phyloP scores from a whole-genome alignment of 2,329 filamentous ascomycete species.

The Onygenales sp. region DNA sequence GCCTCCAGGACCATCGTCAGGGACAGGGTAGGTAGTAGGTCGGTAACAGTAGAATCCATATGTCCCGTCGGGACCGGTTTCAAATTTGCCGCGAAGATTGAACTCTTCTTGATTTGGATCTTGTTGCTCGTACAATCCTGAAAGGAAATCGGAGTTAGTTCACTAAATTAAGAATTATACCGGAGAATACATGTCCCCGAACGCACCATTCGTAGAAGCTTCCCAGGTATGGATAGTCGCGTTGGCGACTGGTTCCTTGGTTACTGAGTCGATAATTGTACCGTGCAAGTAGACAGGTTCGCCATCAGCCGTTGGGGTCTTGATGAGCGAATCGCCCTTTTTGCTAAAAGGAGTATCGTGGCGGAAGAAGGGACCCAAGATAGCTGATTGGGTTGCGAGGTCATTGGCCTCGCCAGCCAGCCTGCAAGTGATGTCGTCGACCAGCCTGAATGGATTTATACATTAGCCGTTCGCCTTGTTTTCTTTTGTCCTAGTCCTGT shows the following conservation, averaged over 20 bases:
- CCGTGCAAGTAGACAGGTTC: constrained; percentile 59
- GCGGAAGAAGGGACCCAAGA: constrained; percentile 79
- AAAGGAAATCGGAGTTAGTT: background rate
- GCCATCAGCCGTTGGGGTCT: constrained; percentile 39
- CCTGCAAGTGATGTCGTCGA: constrained; percentile 73
- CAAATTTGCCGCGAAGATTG: constrained; percentile 65
- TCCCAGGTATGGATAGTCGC: constrained; percentile 72
- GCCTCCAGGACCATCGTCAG: constrained; percentile 48
- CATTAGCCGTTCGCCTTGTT: background rate
- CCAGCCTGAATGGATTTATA: constrained; percentile 36
- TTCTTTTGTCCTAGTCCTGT: background rate
- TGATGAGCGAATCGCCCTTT: constrained; percentile 60
- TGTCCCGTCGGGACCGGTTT: constrained; percentile 53
- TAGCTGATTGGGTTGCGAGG: constrained; percentile 61
- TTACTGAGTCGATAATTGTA: constrained; percentile 46
- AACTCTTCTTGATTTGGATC: constrained; percentile 60
- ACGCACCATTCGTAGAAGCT: constrained; percentile 59
- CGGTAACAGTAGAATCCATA: constrained; percentile 55
- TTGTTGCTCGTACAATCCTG: constrained; percentile 58
- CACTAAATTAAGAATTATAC: constrained; percentile 11
- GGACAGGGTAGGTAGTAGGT: constrained; percentile 50
- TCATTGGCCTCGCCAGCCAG: constrained; percentile 44
- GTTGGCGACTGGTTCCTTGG: constrained; percentile 53
- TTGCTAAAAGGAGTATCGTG: constrained; percentile 58
- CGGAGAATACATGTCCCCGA: background rate